Percentiles rank a stretch among this genome's conserved stretches.
phyloP scores from a whole-genome alignment of 2,329 filamentous ascomycete species.

The Trichoderma oligosporum region DNA sequence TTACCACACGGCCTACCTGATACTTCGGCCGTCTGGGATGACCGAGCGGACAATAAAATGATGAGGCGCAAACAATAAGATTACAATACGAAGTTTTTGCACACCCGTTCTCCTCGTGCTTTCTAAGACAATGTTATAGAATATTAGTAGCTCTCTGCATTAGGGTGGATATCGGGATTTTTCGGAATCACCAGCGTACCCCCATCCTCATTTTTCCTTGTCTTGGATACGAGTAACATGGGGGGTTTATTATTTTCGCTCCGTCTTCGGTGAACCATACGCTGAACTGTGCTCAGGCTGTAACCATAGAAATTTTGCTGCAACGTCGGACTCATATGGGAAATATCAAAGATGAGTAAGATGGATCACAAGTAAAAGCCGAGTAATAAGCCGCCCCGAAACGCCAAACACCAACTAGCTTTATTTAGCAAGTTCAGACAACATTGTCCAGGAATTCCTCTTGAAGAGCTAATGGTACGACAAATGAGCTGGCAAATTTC shows the following conservation, averaged over 20 bases:
- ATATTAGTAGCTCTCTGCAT: no score
- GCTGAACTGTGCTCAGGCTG: not conserved
- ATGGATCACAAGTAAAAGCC: not conserved
- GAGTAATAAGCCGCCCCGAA: not conserved
- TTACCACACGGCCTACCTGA: no score
- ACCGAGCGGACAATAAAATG: not conserved
- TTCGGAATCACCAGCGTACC: conserved; percentile 14
- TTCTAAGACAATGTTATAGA: not conserved
- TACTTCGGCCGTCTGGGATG: not conserved
- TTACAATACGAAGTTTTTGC: not conserved
- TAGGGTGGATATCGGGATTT: conserved; percentile 15
- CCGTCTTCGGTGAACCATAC: conserved; percentile 15
- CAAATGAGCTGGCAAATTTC: not conserved
- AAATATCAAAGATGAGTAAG: not conserved
- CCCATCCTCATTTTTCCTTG: conserved; percentile 15
- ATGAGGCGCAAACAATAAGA: not conserved
- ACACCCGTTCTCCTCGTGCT: not conserved
- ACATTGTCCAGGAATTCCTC: not conserved
- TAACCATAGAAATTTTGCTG: not conserved
- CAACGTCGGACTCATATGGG: not conserved
- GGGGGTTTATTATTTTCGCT: not conserved
- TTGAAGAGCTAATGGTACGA: not conserved
- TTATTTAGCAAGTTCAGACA: not conserved
- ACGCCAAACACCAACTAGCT: not conserved
- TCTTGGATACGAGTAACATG: conserved; percentile 1